Conservation (phyloP, 2,329 filamentous ascomycete genomes). For the Exophiala phaeomuriformis region DNA sequence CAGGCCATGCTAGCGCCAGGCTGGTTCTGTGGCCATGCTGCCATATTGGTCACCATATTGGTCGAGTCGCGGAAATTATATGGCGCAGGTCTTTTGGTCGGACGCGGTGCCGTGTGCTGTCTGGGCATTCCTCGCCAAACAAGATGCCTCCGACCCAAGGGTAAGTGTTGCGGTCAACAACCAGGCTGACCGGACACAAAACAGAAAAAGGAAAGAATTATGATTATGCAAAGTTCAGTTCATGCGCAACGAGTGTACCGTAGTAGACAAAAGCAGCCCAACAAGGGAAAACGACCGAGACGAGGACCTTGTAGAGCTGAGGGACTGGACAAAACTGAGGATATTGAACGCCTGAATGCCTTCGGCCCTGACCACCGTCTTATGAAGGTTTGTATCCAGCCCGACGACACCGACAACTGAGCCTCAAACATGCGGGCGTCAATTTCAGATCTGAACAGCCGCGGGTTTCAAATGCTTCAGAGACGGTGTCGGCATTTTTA, state of each 20-base stretch:
- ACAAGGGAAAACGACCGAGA: conserved; percentile 13
- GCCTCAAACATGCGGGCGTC: conserved; percentile 24
- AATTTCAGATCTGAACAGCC: conserved; percentile 24
- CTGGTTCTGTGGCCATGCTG: conserved; percentile 13
- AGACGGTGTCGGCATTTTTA: conserved; percentile 6
- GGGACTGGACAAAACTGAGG: conserved; percentile 19
- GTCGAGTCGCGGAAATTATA: conserved; percentile 20
- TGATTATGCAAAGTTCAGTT: conserved; percentile 8
- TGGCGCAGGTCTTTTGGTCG: conserved; percentile 15
- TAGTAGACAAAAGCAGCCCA: background rate
- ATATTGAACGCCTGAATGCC: conserved; percentile 14
- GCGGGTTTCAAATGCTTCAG: conserved; percentile 10
- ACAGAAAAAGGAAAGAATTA: conserved; percentile 7
- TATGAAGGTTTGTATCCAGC: conserved; percentile 22
- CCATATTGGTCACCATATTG: conserved; percentile 21
- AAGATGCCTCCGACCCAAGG: conserved; percentile 1
- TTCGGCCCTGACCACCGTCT: conserved; percentile 18
- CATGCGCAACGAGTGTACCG: conserved; percentile 10
- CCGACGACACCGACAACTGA: conserved; percentile 5
- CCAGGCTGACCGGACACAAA: conserved; percentile 10
- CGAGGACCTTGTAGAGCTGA: conserved; percentile 1
- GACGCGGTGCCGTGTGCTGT: conserved; percentile 14
- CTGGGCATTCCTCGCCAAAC: conserved; percentile 16
- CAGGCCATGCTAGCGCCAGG: conserved; percentile 8
- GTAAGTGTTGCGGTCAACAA: conserved; percentile 8